A percentile compares a stretch with the other conserved stretches of the same genome.
Evolutionary conservation across 345 rosid genomes (phyloP).

Genomic region (Brassica nigra): DNA sequence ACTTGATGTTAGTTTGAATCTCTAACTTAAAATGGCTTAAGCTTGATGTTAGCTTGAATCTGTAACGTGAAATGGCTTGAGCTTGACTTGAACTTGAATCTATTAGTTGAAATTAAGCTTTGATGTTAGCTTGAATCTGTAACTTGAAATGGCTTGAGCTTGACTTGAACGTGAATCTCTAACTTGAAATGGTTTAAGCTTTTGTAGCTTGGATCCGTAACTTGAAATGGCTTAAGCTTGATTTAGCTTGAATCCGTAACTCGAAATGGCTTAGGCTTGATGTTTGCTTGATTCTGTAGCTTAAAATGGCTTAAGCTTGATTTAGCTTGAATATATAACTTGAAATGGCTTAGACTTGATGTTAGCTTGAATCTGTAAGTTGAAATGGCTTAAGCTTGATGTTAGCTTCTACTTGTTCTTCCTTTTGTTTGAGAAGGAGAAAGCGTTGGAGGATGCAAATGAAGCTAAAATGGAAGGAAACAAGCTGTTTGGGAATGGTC

Average conservation of each 20-base stretch:
- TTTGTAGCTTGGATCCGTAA: not conserved
- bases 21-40: too few relatives aligned
- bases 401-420: not conserved
- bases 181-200: not conserved
- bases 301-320: not conserved
- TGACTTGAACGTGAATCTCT: not conserved
- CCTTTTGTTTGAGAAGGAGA: conserved; percentile 42
- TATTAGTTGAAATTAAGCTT: not conserved
- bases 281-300: not conserved
- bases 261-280: not conserved
- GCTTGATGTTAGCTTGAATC: too few relatives aligned
- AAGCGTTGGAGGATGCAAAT: conserved; percentile 58
- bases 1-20: not conserved
- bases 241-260: too few relatives aligned
- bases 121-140: not conserved
- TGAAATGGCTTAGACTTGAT: not conserved
- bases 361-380: not conserved
- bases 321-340: not conserved
- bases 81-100: not conserved
- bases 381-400: not conserved
- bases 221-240: not conserved
- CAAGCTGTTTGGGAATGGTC: conserved; percentile 57
- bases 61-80: not conserved
- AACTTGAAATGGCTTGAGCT: not conserved
- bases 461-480: conserved; percentile 82